A percentile compares a stretch with the other conserved stretches of the same genome.
Evolutionary conservation across 768 basidiomycete genomes (phyloP).

Genomic region (Mycena rebaudengoi): DNA sequence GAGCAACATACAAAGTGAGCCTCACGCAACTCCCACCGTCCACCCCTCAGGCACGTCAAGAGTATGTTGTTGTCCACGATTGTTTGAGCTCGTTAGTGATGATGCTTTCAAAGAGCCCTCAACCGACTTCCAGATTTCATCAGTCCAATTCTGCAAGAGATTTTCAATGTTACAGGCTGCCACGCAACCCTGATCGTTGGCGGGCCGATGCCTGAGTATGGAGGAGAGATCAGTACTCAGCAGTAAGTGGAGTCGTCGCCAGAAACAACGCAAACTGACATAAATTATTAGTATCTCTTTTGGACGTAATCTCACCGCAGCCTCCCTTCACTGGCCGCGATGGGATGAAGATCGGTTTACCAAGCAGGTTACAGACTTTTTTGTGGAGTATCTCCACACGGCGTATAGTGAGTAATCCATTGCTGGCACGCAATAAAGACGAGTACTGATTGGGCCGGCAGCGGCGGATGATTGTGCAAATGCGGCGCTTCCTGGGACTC

Average conservation of each 20-base stretch:
- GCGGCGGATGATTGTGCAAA: slow-evolving; percentile 9
- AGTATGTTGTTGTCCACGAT: not conserved
- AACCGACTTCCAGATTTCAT: not conserved
- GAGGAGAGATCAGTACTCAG: not conserved
- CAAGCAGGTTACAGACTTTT: not conserved
- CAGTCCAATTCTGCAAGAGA: not conserved
- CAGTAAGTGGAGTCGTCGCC: not conserved
- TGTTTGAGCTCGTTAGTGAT: not conserved
- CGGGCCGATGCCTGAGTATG: not conserved
- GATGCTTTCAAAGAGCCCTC: not conserved
- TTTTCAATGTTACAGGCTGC: not conserved
- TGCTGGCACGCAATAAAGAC: not conserved
- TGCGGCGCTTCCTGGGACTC: not conserved
- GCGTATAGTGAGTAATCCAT: slow-evolving; percentile 19
- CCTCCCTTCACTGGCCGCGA: not conserved
- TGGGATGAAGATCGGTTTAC: slow-evolving; percentile 1
- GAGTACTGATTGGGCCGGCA: not conserved
- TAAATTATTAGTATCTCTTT: not conserved
- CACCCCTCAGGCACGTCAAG: not conserved
- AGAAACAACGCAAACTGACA: not conserved
- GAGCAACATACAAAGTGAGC: not conserved
- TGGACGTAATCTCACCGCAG: slow-evolving; percentile 3
- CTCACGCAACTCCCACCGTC: not conserved
- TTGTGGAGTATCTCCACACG: slow-evolving; percentile 4
- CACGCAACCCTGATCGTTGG: not conserved